phyloP scores from a whole-genome alignment of 768 basidiomycete species.

The Calocybe cyanea region DNA sequence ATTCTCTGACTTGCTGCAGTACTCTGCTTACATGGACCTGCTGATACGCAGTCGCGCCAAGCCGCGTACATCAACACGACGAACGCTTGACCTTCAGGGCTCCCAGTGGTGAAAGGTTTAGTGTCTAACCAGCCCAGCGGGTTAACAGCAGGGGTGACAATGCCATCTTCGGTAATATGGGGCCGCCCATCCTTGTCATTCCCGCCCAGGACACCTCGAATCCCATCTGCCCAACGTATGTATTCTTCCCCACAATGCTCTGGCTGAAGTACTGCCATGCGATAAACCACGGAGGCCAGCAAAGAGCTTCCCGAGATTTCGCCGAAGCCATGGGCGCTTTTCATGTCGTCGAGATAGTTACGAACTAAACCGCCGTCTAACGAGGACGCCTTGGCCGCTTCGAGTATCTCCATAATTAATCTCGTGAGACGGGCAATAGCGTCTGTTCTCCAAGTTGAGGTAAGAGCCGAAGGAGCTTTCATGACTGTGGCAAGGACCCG shows the following conservation, averaged over 20 bases:
- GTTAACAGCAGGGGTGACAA: slow-evolving; percentile 33
- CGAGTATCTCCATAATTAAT: slow-evolving; percentile 42
- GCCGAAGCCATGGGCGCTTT: slow-evolving; percentile 33
- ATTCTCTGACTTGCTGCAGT: neutral
- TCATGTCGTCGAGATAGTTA: slow-evolving; percentile 35
- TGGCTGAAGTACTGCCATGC: slow-evolving; percentile 35
- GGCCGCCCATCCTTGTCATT: slow-evolving; percentile 22
- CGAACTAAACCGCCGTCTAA: slow-evolving; percentile 32
- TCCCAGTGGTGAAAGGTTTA: slow-evolving; percentile 28
- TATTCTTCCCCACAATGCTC: slow-evolving; percentile 25
- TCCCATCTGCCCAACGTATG: slow-evolving; percentile 33
- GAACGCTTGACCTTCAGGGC: slow-evolving; percentile 36
- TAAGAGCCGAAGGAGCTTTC: slow-evolving; percentile 31
- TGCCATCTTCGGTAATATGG: slow-evolving; percentile 28
- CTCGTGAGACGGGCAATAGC: slow-evolving; percentile 20
- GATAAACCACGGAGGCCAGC: slow-evolving; percentile 36
- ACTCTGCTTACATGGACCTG: neutral
- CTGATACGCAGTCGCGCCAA: slow-evolving; percentile 35
- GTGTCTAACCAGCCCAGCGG: slow-evolving; percentile 31
- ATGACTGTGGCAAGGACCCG: slow-evolving; percentile 49
- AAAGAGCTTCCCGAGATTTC: slow-evolving; percentile 41
- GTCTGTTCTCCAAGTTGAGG: slow-evolving; percentile 16
- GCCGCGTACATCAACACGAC: slow-evolving; percentile 37
- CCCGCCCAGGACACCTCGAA: slow-evolving; percentile 19
- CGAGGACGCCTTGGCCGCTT: slow-evolving; percentile 32